A percentile compares a stretch with the other conserved stretches of the same genome.
Conservation (phyloP, 2,329 filamentous ascomycete genomes). For the Aureobasidium musti region DNA sequence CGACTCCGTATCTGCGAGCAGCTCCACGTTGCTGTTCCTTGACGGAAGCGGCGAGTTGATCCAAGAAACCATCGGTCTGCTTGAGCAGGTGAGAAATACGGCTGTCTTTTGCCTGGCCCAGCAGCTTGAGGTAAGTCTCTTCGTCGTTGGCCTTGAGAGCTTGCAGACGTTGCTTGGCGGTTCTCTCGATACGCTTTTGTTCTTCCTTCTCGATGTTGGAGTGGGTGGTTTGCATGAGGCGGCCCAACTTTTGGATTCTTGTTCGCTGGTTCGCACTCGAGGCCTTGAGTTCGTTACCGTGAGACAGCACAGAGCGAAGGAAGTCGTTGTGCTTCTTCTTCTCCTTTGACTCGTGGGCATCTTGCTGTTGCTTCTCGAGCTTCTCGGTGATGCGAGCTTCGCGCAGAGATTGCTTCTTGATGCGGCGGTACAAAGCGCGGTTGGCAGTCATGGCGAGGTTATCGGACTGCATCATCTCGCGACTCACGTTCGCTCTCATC, state of each 20-base stretch:
- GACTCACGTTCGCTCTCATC: slow-evolving; percentile 81
- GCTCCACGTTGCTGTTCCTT: slow-evolving; percentile 88
- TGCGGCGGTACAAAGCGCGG: slow-evolving; percentile 81
- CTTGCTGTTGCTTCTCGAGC: slow-evolving; percentile 96
- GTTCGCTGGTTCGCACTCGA: slow-evolving; percentile 66
- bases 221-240: slow-evolving; percentile 85
- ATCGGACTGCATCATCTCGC: slow-evolving; percentile 92
- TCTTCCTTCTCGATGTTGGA: slow-evolving; percentile 99
- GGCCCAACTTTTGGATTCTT: slow-evolving; percentile 82
- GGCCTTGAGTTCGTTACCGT: slow-evolving; percentile 74
- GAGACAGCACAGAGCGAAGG: slow-evolving; percentile 79
- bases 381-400: slow-evolving; percentile 98
- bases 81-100: slow-evolving; percentile 96
- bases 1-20: slow-evolving; percentile 71
- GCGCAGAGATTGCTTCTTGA: slow-evolving; percentile 95
- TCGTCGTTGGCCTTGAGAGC: slow-evolving; percentile 99
- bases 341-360: slow-evolving; percentile 91
- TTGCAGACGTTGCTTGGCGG: slow-evolving; percentile 98
- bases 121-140: slow-evolving; percentile 95
- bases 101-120: slow-evolving; percentile 98
- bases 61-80: slow-evolving; percentile 96
- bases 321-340: slow-evolving; percentile 97
- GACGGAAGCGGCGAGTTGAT: slow-evolving; percentile 91
- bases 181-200: slow-evolving; percentile 96
- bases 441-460: slow-evolving; percentile 98